Evolutionary conservation across 352 stramenopile species (phyloP).

Genomic region (Pythium dissotocum): DNA sequence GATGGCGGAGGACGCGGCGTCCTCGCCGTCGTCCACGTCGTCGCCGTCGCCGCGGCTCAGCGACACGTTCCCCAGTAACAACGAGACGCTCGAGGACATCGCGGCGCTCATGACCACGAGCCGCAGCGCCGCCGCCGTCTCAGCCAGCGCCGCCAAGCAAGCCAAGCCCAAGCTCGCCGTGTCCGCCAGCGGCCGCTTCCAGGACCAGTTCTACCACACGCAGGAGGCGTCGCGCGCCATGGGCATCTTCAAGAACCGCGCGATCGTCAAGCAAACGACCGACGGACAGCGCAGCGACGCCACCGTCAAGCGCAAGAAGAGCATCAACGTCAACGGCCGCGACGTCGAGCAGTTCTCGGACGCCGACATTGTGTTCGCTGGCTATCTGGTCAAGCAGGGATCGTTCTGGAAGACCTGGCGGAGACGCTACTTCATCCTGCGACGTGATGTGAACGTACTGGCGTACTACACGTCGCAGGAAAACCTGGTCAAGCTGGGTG

Average conservation of each 20-base stretch:
- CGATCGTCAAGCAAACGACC: slow-evolving; percentile 54
- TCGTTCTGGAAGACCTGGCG: slow-evolving; percentile 90
- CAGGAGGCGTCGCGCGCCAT: slow-evolving; percentile 79
- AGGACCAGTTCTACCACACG: slow-evolving; percentile 88
- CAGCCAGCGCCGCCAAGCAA: slow-evolving; percentile 4
- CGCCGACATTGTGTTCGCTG: slow-evolving; percentile 75
- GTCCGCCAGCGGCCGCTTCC: slow-evolving; percentile 78
- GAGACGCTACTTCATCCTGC: slow-evolving; percentile 82
- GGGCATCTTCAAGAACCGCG: slow-evolving; percentile 76
- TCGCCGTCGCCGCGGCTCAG: slow-evolving; percentile 18
- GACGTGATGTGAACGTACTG: slow-evolving; percentile 67
- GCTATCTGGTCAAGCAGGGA: slow-evolving; percentile 83
- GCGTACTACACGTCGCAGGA: slow-evolving; percentile 81
- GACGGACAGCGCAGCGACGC: slow-evolving; percentile 28
- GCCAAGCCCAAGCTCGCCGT: slow-evolving; percentile 70
- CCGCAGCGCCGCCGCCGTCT: slow-evolving; percentile 9
- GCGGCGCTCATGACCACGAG: slow-evolving; percentile 24
- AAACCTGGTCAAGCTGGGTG: slow-evolving; percentile 78
- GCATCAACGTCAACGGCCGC: slow-evolving; percentile 69
- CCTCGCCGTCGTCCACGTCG: slow-evolving; percentile 19
- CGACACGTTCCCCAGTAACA: neutral
- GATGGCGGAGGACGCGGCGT: slow-evolving; percentile 1
- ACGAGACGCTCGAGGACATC: slow-evolving; percentile 25
- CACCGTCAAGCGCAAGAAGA: slow-evolving; percentile 44
- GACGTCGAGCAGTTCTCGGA: slow-evolving; percentile 87